Base-by-base conservation (phyloP, 2,329 filamentous ascomycete genomes). In the Ophiosphaerella korrae region DNA sequence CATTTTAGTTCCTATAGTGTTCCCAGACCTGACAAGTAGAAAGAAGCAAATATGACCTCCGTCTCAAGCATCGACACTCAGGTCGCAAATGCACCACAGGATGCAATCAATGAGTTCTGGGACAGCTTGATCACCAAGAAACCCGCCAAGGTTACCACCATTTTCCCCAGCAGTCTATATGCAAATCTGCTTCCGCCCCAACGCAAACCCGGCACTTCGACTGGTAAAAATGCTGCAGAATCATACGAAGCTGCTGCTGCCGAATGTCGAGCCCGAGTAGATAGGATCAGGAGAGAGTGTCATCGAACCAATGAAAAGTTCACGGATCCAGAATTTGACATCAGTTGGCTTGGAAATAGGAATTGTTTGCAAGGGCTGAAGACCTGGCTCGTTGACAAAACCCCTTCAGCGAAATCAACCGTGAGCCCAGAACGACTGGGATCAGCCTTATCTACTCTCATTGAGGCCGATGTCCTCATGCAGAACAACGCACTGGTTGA, bases 231-330 rank as follows among this genome's bases (percentile, higher is more conserved):
- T 31, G 75, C 88, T 0, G 79, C 82, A 18, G 81, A 83, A 16
- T 90, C 87, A 0, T 93, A 90, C 67, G 84, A 90, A 50, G 83
- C 88, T 61, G 89, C 89, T 0, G 85, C 82, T 1, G 80, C 80
- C 13, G 82, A 87, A 54, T 95, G 90, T 72, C 79, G 80, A 47
- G 82, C 82, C 52, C 80, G 81, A 26, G 82, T 85, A 5, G 72
- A 78, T 12, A 79, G 80, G 42, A 83, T 84, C 50, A 77, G 81
- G 9, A 76, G 74, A 46, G 82, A 85, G 68, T 95, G 90, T 68
- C 81, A 85, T 21, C 82, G 88, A 3, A 81, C 89, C 42, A 95
- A 95, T 71, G 88, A 91, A 67, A 92, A 91, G 73, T 96, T 94
- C 68, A 84, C 87, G 5, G 90, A 94, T 66, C 83, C 86, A 14